These are phyloP conservation scores for Coccomyxa sp. DNA, from an alignment of 139 green algal genomes.

Conservation along the genomic window DNA sequence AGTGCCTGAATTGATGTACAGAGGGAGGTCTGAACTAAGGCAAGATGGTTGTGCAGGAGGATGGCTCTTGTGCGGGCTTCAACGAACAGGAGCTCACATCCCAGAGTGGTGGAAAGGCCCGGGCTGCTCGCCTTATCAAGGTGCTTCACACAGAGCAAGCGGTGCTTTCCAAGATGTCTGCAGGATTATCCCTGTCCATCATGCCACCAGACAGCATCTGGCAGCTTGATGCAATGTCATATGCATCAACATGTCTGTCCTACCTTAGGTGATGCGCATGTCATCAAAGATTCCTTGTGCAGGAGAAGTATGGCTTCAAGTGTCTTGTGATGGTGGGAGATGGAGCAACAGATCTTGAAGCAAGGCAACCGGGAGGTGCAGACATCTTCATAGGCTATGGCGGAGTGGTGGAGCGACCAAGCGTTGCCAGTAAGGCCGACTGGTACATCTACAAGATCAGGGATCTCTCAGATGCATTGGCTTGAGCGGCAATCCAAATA, in stretches of 20 bases:
- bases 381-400: conserved; percentile 97
- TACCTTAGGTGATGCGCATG: no score
- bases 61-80: conserved; percentile 88
- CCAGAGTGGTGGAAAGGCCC: conserved; percentile 85
- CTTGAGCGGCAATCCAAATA: no score
- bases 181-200: neutral
- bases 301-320: conserved; percentile 53
- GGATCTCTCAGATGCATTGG: no score
- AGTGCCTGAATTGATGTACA: neutral
- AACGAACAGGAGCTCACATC: conserved; percentile 90
- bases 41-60: conserved; percentile 30
- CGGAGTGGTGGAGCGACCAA: conserved; percentile 74
- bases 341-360: conserved; percentile 94
- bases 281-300: conserved; percentile 13
- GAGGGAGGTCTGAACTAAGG: neutral
- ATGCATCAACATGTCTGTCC: no score
- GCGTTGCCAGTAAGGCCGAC: conserved; percentile 79
- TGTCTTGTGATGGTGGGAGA: conserved; percentile 93
- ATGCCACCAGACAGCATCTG: no score
- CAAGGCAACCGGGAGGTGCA: conserved; percentile 71
- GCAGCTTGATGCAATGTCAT: neutral
- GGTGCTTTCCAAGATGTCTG: neutral
- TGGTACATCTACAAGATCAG: conserved; percentile 89
- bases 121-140: conserved; percentile 80
- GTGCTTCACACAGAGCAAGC: no score